Conservation (phyloP, 31 red algal genomes). For the Asparagopsis taxiformis region DNA sequence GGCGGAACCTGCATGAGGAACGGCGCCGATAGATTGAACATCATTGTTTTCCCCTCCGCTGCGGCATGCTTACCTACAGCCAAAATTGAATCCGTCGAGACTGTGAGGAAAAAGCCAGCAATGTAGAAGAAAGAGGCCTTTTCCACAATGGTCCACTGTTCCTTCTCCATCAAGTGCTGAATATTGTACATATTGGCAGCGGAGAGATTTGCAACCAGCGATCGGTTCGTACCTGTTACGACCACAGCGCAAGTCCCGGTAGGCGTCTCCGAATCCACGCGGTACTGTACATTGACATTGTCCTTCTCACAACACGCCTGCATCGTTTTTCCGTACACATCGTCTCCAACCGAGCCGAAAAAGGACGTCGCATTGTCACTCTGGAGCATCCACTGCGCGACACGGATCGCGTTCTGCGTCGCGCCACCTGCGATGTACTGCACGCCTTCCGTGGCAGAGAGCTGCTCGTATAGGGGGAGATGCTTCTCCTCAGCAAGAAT, state of each 20-base stretch:
- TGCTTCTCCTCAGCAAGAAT: slow-evolving; percentile 95
- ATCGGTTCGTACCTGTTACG: slow-evolving; percentile 85
- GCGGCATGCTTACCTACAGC: slow-evolving; percentile 74
- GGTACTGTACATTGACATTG: slow-evolving; percentile 91
- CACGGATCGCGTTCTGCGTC: slow-evolving; percentile 95
- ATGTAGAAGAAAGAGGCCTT: slow-evolving; percentile 84
- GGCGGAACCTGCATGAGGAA: slow-evolving; percentile 94
- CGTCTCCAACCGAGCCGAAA: slow-evolving; percentile 89
- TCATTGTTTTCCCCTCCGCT: slow-evolving; percentile 69
- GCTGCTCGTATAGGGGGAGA: slow-evolving; percentile 79
- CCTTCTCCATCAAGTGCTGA: slow-evolving; percentile 67
- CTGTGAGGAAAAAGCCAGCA: slow-evolving; percentile 95
- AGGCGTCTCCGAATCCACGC: slow-evolving; percentile 52
- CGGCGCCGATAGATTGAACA: slow-evolving; percentile 93
- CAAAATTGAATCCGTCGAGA: slow-evolving; percentile 79
- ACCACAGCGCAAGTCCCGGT: slow-evolving; percentile 97
- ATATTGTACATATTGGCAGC: slow-evolving; percentile 92
- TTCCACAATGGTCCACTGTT: slow-evolving; percentile 87
- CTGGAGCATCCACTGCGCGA: slow-evolving; percentile 96
- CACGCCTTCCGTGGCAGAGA: slow-evolving; percentile 39
- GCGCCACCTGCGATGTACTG: slow-evolving; percentile 92
- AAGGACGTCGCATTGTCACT: slow-evolving; percentile 68
- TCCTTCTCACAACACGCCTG: slow-evolving; percentile 58
- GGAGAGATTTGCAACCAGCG: slow-evolving; percentile 88
- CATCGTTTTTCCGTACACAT: slow-evolving; percentile 93